Base-by-base conservation (phyloP, 73 alveolate species). In the Symbiodinium natans region DNA sequence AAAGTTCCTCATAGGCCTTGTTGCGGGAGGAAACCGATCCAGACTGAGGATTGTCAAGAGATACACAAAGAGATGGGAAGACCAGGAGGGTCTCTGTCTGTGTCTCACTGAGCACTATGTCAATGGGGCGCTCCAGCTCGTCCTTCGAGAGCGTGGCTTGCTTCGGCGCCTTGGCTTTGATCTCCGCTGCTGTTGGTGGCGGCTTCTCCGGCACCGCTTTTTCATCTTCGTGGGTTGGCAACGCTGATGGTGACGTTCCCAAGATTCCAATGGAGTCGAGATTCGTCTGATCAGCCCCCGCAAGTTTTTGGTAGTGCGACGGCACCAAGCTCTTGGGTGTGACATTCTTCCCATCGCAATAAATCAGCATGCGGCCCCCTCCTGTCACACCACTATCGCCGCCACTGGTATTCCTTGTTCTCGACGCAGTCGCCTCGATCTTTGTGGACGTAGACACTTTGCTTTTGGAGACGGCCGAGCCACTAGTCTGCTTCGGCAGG, bases 1-100 rank as follows among this genome's bases (percentile, higher is more conserved):
- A 82, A 13, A 99, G 92, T 87, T 98, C 99, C 86, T 99, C 99
- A 82, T 99, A 99, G 15, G 98, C 99, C 93, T 99, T 94, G 92
- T 97, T 99, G 68, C 96, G 95, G 31, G 96, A 93, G 33, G 99
- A 59, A 21, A 99, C 93, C 56, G 59, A 10, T 29, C 93, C 88
- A 48, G 94, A 48, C 93, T 88, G 90, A 13, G 98, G 90, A 80
- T 92, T 92, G 83, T 92, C 98, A 41, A 92, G 83, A 9, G 98
- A 74, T 48, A 92, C 98, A 21, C 98, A 92, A 1, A 92, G 59
- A 2, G 98, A 92, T 46, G 98, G 98, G 52, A 92, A 92, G 84
- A 41, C 33, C 98, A 92, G 33, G 40, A 92, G 68, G 71, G 98
- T 92, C 83, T 92, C 98, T 1, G 98, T 92, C n/a, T 92, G 92